Evolutionary conservation across 768 basidiomycete species (phyloP), one percentile per base, ranked within the genome.

Genomic region (Polyporus arcularius): DNA sequence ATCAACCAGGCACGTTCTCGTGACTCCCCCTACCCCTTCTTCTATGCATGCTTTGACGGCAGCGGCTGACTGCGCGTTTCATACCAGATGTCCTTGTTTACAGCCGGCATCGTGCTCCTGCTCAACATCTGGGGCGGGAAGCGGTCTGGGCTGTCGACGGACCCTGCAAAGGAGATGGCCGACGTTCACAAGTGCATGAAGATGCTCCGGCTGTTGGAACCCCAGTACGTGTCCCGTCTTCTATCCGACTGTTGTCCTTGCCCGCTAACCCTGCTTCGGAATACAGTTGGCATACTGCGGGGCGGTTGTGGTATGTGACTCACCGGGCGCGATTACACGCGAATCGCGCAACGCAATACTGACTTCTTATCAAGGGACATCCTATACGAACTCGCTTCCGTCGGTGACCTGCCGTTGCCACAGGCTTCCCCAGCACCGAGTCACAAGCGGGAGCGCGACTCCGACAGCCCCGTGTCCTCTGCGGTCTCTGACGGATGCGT

Each of bases 371-470:
- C 11, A 61, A 89, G 89, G 88, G 88, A 90, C 65, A 82, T 91
- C 43, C 73, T 90, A 18, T 89, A 84, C 63, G 88, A 91, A 64
- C 76, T 91, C 1, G 87, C 89, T 4, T 85, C 81, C 0, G 87
- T 85, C 4, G 88, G 89, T 2, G 87, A 90, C 26, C 77, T 90
- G 0, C 89, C 88, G 0, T 76, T 90, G 5, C 89, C 89, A 2
- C 78, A 81, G 51, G 68, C 79, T 0, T 84, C 81, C 53, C 84
- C 85, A 4, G 67, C 73, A 0, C 74, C 80, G 4, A 78, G 72
- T 15, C 79, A 82, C 63, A 90, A 91, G 60, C 86, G 89, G 16
- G 86, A 86, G 50, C 77, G 88, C 41, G 85, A 84, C 57, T 74
- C 82, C 1, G 86, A 87, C 55, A 81, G 78, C 62, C 79, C 84